Evolutionary conservation across 2,329 filamentous ascomycete species (phyloP).

Genomic region (Sphaceloma murrayae): DNA sequence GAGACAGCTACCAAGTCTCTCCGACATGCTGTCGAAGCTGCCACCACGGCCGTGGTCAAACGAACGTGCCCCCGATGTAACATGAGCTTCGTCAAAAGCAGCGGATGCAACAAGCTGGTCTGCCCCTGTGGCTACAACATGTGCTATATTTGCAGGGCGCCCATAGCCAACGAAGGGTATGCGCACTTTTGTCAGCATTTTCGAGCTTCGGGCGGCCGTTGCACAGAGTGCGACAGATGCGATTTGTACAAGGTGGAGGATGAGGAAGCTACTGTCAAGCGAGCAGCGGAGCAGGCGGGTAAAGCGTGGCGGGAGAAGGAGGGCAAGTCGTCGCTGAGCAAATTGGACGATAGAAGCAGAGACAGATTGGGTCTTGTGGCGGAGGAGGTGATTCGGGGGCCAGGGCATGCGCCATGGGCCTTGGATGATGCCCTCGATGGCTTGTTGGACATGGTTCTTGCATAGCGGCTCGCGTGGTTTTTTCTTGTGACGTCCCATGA

Average conservation of each 20-base stretch:
- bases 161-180: constrained; percentile 63
- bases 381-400: constrained; percentile 22
- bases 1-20: constrained; percentile 73
- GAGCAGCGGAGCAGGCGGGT: constrained; percentile 37
- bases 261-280: constrained; percentile 34
- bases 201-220: constrained; percentile 65
- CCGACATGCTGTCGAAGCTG: constrained; percentile 81
- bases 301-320: constrained; percentile 38
- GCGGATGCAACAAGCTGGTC: constrained; percentile 93
- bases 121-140: constrained; percentile 95
- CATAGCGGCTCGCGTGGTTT: constrained; percentile 13
- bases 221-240: constrained; percentile 61
- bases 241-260: constrained; percentile 43
- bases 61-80: constrained; percentile 87
- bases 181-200: constrained; percentile 96
- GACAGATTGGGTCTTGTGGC: constrained; percentile 18
- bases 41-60: constrained; percentile 88
- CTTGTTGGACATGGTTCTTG: constrained; percentile 21
- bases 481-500: not conserved
- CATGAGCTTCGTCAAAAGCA: constrained; percentile 83
- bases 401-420: constrained; percentile 16
- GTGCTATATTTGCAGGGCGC: constrained; percentile 83
- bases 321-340: constrained; percentile 19
- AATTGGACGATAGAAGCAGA: constrained; percentile 11
- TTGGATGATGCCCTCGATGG: constrained; percentile 22